Base-by-base conservation (phyloP, 805 yeast genomes). In the Phaffomyces antillensis region DNA sequence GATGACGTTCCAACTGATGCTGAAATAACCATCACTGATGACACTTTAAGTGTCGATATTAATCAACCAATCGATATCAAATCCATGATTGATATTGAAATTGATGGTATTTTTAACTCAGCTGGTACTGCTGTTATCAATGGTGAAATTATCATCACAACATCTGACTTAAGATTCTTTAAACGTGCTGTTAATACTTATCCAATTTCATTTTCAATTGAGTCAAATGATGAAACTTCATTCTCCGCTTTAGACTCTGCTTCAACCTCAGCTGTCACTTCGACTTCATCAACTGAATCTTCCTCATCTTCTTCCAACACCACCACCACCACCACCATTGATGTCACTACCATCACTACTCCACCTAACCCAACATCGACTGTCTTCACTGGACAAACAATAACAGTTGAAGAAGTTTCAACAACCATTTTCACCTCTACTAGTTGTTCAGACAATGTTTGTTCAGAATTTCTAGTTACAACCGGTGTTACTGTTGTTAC, bases 21-120 rank as follows among this genome's bases (percentile, higher is more conserved):
- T 41, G 37, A 32, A 25, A 15, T 33, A 26, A 28, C 40, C 13
- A 24, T 44, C 3, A 18, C 18, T 24, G 40, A 26, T 16, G 25
- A 12, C 16, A 10, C 41, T 4, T 9, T 30, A 9, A 20, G 6
- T 9, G 16, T 28, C 30, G 17, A 13, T 20, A 16, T 44, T 7
- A 25, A 7, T 13, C 17, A 38, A 28, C 7, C 42, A 5, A 44
- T 50, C 40, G 47, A 48, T n/a, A 52, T 54, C 44, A 51, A 46
- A 36, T 48, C 48, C 28, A 41, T 39, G 20, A 36, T n/a, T 9
- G 7, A 23, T 7, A 17, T 38, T 9, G 15, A 17, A 17, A 40
- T 16, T 47, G 38, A 30, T 31, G 39, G 23, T 18, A 40, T 31
- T 17, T 37, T 43, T 30, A 37, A 40, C 23, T 33, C 20, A 7